Evolutionary conservation across 805 yeast species (phyloP).

Genomic region (Ascoidea tarda): DNA sequence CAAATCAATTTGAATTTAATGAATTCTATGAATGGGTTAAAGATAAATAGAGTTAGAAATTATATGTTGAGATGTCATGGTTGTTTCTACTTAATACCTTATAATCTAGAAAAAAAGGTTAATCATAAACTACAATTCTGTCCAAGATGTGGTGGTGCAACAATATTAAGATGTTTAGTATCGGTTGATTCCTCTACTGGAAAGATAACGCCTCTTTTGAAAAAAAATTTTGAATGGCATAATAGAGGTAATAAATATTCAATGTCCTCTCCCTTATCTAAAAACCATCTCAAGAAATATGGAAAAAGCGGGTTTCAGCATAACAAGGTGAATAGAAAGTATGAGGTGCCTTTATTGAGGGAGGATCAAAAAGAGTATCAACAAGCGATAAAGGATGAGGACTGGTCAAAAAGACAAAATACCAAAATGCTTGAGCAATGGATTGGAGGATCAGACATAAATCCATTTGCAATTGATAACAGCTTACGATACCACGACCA

Average conservation of each 20-base stretch:
- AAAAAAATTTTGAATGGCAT: slow-evolving; percentile 88
- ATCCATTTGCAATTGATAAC: slow-evolving; percentile 64
- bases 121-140: slow-evolving; percentile 56
- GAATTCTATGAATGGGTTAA: slow-evolving; percentile 73
- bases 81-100: slow-evolving; percentile 72
- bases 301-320: slow-evolving; percentile 79
- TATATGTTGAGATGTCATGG: slow-evolving; percentile 97
- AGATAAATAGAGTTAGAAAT: slow-evolving; percentile 73
- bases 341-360: slow-evolving; percentile 48
- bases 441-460: slow-evolving; percentile 88
- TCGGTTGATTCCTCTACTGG: slow-evolving; percentile 72
- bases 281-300: slow-evolving; percentile 49
- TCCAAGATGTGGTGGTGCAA: slow-evolving; percentile 89
- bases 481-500: slow-evolving; percentile 24
- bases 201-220: slow-evolving; percentile 73
- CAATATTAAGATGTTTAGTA: slow-evolving; percentile 82
- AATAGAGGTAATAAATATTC: slow-evolving; percentile 75
- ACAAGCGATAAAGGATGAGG: slow-evolving; percentile 75
- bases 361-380: slow-evolving; percentile 94
- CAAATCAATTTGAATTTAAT: slow-evolving; percentile 82
- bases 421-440: slow-evolving; percentile 79
- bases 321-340: slow-evolving; percentile 39
- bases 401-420: slow-evolving; percentile 75
- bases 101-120: slow-evolving; percentile 62
- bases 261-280: slow-evolving; percentile 78